Evolutionary conservation across 2,329 filamentous ascomycete species (phyloP), one percentile per base, ranked within the genome.

Genomic region (Ambrosiella xylebori): DNA sequence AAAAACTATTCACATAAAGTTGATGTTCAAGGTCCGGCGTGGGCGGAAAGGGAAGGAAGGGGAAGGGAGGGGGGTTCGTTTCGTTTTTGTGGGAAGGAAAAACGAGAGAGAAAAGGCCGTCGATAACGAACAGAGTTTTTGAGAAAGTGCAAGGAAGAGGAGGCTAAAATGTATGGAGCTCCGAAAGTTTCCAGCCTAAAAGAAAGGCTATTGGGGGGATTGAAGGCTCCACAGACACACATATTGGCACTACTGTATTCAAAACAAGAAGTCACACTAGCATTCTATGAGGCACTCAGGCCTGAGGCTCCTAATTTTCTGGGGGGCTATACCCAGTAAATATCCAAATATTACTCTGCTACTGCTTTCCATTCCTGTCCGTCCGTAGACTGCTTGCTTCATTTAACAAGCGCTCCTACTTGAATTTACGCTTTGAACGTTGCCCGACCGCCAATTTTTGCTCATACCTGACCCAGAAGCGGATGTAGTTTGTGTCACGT

Each of bases 1-100:
- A 52, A 50, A 57, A 57, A 57, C 37, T 57, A 57, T 57, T 47
- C 56, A 44, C 47, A 27, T 19, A 49, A 27, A 13, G 56, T 57
- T 51, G 19, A 57, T 51, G 56, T 41, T 57, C 47, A 36, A 41
- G 11, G 35, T 40, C 52, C 52, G 52, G 38, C 52, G 38, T 41
- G 52, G 52, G 38, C 49, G 37, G 38, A 56, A 39, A 51, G 38
- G 35, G 49, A 35, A 7, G 13, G 41, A n/a, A 47, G 36, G 38
- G 39, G 39, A 44, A 50, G 7, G 37, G 27, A 13, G 38, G 47
- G 54, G 44, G 50, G 27, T 19, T 11, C 19, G 40, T 38, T 44
- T 41, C 35, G 7, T 54, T 54, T 41, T 41, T 54, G 13, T 40
- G 52, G 35, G 39, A 41, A 17, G 52, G 52, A 35, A 54, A 54